Base-by-base conservation (phyloP, 495 filamentous ascomycete genomes). In the Cercophora newfieldiana region DNA sequence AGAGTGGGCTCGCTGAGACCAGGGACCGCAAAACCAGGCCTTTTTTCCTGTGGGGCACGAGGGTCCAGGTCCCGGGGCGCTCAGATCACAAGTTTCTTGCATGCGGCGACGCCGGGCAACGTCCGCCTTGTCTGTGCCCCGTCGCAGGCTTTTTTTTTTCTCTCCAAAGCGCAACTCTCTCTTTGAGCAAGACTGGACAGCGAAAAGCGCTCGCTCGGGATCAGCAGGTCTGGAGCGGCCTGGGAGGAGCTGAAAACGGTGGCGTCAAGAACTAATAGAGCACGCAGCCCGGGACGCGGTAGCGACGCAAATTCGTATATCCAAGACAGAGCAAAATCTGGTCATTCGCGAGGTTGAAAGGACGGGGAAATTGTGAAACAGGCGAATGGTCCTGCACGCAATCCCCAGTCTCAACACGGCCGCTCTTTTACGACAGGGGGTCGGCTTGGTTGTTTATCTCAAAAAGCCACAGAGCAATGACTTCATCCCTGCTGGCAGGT, bases 311-410 rank as follows among this genome's bases (percentile, higher is more conserved):
- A 29, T 48, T 48, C 44, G 33, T 61, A 12, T 61, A 61, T 61
- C 44, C 58, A 49, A 49, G 58, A 61, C 58, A 61, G 58, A 2
- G 12, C 55, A 7, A 58, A 61, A 48, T 47, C 7, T 16, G 26
- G 60, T 63, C 60, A 63, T 63, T 63, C 29, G 60, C 60, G 18
- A 63, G 60, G 37, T 63, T 63, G 25, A 63, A 53, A 30, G 21
- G 21, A 63, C 31, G 60, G 48, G 60, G 60, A 63, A 50, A 63
- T 51, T 51, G 48, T 54, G 60, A 63, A 63, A 63, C 60, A 63
- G 26, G 19, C 60, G 53, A 51, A 29, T 37, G 22, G 33, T 31
- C 18, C 37, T 60, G 60, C 60, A 63, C 18, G 58, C 31, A 47
- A 61, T 61, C 14, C 16, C 29, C 21, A 12, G 19, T 25, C 31